These are phyloP conservation scores for Groenewaldozyma auringiensis DNA, from an alignment of 1,139 yeast genomes.

Conservation along the genomic window DNA sequence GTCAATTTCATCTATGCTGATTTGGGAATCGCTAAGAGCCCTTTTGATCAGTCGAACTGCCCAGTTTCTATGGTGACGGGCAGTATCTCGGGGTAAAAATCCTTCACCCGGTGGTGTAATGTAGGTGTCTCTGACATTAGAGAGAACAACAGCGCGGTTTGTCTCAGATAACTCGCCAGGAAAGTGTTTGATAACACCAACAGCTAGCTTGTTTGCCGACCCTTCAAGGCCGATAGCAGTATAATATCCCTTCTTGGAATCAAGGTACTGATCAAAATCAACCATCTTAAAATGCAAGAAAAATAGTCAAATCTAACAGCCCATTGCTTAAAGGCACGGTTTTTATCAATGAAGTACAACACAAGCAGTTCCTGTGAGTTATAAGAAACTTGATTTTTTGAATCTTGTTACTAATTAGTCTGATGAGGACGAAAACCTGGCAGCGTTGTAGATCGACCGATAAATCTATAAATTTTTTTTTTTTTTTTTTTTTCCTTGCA, in stretches of 20 bases:
- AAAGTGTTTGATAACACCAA: slow-evolving; percentile 76
- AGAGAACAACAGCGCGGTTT: slow-evolving; percentile 65
- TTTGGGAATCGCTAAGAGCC: slow-evolving; percentile 57
- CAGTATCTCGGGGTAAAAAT: slow-evolving; percentile 90
- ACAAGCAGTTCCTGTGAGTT: too few relatives aligned
- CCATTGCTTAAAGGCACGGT: too few relatives aligned
- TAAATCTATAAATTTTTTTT: too few relatives aligned
- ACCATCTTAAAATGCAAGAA: slow-evolving; percentile 3
- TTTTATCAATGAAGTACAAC: too few relatives aligned
- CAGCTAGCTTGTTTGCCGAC: slow-evolving; percentile 92
- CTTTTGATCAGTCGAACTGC: slow-evolving; percentile 67
- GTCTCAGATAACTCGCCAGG: slow-evolving; percentile 34
- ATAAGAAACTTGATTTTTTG: too few relatives aligned
- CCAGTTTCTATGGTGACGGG: slow-evolving; percentile 94
- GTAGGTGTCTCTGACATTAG: slow-evolving; percentile 91
- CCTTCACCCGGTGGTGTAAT: slow-evolving; percentile 98
- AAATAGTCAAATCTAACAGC: neutral
- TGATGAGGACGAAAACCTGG: too few relatives aligned
- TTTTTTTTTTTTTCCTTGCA: too few relatives aligned
- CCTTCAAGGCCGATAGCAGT: slow-evolving; percentile 91
- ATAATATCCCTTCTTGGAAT: slow-evolving; percentile 22
- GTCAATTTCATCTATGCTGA: slow-evolving; percentile 56
- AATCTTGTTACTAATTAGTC: too few relatives aligned
- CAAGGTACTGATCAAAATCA: slow-evolving; percentile 4
- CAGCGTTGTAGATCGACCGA: too few relatives aligned